Evolutionary conservation across 495 filamentous ascomycete species (phyloP).

Genomic region (Tuber melanosporum): DNA sequence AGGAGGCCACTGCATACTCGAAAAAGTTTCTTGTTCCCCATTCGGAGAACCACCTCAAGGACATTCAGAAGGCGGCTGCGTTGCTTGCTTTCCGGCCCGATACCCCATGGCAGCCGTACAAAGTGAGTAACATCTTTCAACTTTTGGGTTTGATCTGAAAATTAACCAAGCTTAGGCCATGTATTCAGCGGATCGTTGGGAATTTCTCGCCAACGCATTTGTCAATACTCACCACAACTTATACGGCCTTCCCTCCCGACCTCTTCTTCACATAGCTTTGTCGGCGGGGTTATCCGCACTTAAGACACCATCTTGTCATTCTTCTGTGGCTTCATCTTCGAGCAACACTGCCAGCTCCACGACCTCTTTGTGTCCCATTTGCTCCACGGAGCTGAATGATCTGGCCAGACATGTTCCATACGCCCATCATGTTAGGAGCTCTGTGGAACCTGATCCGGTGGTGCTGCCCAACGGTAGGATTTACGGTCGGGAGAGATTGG

Average conservation of each 20-base stretch:
- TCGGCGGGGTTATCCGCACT: slow-evolving; percentile 87
- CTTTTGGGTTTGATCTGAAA: not conserved
- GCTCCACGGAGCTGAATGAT: slow-evolving; percentile 86
- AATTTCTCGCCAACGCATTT: slow-evolving; percentile 71
- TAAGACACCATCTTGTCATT: slow-evolving; percentile 93
- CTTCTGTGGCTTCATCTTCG: slow-evolving; percentile 53
- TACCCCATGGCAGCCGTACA: slow-evolving; percentile 57
- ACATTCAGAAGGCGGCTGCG: slow-evolving; percentile 67
- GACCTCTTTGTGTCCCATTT: slow-evolving; percentile 82
- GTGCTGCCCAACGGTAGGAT: slow-evolving; percentile 81
- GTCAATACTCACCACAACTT: slow-evolving; percentile 78
- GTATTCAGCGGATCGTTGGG: slow-evolving; percentile 68
- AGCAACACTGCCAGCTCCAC: slow-evolving; percentile 52
- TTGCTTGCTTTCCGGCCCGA: slow-evolving; percentile 68
- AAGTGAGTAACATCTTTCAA: slow-evolving; percentile 43
- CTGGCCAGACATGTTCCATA: slow-evolving; percentile 84
- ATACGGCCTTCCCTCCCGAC: slow-evolving; percentile 71
- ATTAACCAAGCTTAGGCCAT: slow-evolving; percentile 50
- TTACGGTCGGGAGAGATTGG: slow-evolving; percentile 68
- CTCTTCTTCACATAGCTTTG: slow-evolving; percentile 85
- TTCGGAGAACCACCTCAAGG: slow-evolving; percentile 57
- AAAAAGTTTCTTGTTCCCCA: slow-evolving; percentile 68
- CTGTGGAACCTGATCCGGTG: slow-evolving; percentile 77
- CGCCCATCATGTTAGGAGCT: slow-evolving; percentile 87
- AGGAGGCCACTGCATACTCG: slow-evolving; percentile 74